phyloP scores from a whole-genome alignment of 805 yeast species.

The Candida tibetensis region DNA sequence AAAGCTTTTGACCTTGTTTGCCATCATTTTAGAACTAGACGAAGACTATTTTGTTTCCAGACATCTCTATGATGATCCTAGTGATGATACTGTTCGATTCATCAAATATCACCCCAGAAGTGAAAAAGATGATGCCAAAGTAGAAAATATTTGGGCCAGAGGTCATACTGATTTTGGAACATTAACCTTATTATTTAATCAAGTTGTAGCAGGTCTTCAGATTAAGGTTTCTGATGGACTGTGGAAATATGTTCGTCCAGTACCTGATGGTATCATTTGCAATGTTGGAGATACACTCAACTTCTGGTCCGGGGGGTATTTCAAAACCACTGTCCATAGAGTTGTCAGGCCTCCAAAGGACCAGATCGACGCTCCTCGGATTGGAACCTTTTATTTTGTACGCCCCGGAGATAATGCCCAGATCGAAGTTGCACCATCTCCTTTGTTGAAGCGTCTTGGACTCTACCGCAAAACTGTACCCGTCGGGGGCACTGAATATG shows the following conservation, averaged over 20 bases:
- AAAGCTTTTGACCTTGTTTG: slow-evolving; percentile 28
- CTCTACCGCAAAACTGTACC: slow-evolving; percentile 23
- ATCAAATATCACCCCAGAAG: slow-evolving; percentile 32
- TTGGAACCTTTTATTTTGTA: slow-evolving; percentile 35
- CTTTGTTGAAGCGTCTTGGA: slow-evolving; percentile 28
- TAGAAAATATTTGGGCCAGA: slow-evolving; percentile 31
- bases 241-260: slow-evolving; percentile 37
- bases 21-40: slow-evolving; percentile 31
- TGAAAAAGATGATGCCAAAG: slow-evolving; percentile 27
- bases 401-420: slow-evolving; percentile 31
- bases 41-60: slow-evolving; percentile 31
- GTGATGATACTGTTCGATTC: slow-evolving; percentile 33
- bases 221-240: slow-evolving; percentile 25
- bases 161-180: slow-evolving; percentile 39
- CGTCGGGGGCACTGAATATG: slow-evolving; percentile 29
- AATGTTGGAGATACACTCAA: slow-evolving; percentile 35
- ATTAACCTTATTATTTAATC: slow-evolving; percentile 33
- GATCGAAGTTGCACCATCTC: slow-evolving; percentile 30
- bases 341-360: slow-evolving; percentile 36
- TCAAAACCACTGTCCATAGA: slow-evolving; percentile 34
- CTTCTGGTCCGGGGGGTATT: slow-evolving; percentile 36
- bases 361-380: slow-evolving; percentile 27
- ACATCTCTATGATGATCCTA: slow-evolving; percentile 30
- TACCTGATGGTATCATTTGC: slow-evolving; percentile 29
- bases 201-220: slow-evolving; percentile 36